Evolutionary conservation across 306 rosid species (phyloP), one percentile per base, ranked within the genome.

Genomic region (Glycine latifolia): DNA sequence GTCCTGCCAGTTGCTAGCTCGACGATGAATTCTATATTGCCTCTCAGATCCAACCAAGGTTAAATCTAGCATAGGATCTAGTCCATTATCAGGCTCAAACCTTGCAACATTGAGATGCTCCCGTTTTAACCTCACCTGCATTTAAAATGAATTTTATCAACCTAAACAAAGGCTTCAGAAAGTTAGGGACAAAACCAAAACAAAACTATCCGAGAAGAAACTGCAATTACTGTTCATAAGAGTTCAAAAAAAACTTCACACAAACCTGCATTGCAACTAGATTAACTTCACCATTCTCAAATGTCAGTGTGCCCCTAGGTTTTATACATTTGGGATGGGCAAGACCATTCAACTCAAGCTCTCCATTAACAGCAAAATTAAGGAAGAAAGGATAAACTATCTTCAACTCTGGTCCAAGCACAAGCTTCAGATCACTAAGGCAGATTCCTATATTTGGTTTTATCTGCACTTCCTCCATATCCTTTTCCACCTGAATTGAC

Each of bases 201-300:
- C 31, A 26, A 58, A 74, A 76, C 82, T 63, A 80, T 73, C 65
- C 76, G 14, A 44, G 13, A 52, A 63, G 67, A 79, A 31, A 50
- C 67, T 0, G 50, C 37, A 2, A 35, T 26, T 82, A 79, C 7
- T 13, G 6, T 66, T 73, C 44, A 53, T 33, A 63, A 7, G 46
- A 41, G 66, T 73, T 41, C 35, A 69, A 76, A 60, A 76, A 69
- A 26, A 76, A 49, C 77, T 61, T 47, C 15, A 62, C 80, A 84
- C 89, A 80, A 87, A 91, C 99, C 98, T 93, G 99, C 11, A 97
- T 89, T 39, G 99, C 99, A 53, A 92, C 90, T n/a, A 95, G 96
- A 89, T 92, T 92, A 31, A 95, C 98, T 83, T 95, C 95, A 58
- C 99, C 99, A 80, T 93, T 91, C 82, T 93, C 97, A 71, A 95